Base-by-base conservation (phyloP, 2,329 filamentous ascomycete genomes). In the Pseudogymnoascus sp. region DNA sequence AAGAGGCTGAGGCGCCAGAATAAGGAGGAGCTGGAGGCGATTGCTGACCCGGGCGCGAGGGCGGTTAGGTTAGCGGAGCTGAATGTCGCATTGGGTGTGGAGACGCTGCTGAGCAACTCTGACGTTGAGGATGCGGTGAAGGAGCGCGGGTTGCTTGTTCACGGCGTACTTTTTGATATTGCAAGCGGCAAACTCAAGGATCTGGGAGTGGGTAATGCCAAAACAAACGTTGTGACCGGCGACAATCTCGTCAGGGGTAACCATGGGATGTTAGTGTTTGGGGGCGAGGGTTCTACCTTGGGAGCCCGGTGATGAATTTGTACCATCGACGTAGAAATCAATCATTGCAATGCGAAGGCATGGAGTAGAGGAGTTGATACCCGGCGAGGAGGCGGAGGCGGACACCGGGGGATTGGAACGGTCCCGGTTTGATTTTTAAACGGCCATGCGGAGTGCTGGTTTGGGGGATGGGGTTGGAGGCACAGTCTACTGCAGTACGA, bases 131-230 rank as follows among this genome's bases (percentile, higher is more conserved):
- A 89, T 64, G 90, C 88, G 25, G 83, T 91, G 63, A 73, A 77
- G 65, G 85, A 90, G 67, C 79, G 88, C 28, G 88, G 86, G 1
- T 74, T 96, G 41, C 77, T 87, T 73, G 81, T 95, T 5, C 89
- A 94, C 72, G 90, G 89, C n/a, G 79, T 86, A 60, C 77, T 95
- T 12, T 93, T 90, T 71, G 86, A 94, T 65, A 74, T 84, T 59
- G 74, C 67, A 5, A 74, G 70, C 18, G 81, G 81, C 11, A 75
- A 75, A 62, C 72, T 84, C 59, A 71, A 72, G 38, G 78, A 84
- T 67, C 69, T 84, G 2, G 76, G 77, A 18, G 67, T 76, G 58
- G 79, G 80, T 3, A 69, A 70, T 62, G 60, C 64, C 38, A 62
- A 67, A 58, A 35, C 61, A 18, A 32, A 57, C 16, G 59, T 65